phyloP scores from a whole-genome alignment of 164 flowering plant genomes.

The Annona cherimola region DNA sequence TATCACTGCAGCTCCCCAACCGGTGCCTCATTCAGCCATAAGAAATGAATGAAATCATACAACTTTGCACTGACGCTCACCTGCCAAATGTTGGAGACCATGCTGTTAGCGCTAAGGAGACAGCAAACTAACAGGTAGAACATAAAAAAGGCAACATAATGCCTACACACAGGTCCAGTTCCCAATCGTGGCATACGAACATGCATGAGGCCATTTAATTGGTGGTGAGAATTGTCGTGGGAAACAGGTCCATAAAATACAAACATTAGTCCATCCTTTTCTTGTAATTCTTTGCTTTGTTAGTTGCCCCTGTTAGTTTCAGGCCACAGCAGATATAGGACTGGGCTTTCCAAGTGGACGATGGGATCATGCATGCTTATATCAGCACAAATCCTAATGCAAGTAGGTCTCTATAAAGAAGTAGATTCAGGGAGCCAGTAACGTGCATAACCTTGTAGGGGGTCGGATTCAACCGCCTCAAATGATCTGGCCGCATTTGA shows the following conservation, averaged over 20 bases:
- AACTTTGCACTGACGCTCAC: conserved; percentile 94
- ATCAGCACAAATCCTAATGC: neutral
- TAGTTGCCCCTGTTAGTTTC: neutral
- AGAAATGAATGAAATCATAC: conserved; percentile 94
- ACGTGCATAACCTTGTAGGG: conserved; percentile 75
- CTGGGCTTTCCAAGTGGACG: neutral
- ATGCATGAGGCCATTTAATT: neutral
- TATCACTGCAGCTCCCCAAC: conserved; percentile 93
- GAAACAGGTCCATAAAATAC: neutral
- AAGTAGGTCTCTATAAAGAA: neutral
- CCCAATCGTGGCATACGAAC: too few species aligned
- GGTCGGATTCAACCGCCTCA: conserved; percentile 95
- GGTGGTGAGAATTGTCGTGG: neutral
- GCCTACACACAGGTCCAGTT: too few species aligned
- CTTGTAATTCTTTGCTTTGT: neutral
- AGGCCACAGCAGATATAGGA: neutral
- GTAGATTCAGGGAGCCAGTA: neutral
- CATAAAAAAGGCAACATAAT: too few species aligned
- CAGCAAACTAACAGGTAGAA: too few species aligned
- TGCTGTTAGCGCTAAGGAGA: too few species aligned
- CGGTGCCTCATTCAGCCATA: conserved; percentile 99
- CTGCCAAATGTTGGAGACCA: conserved; percentile 27
- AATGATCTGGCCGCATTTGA: conserved; percentile 96
- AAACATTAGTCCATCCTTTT: neutral
- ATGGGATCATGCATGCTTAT: neutral